Evolutionary conservation across 2,329 filamentous ascomycete genomes (phyloP).

Genomic region (Aureobasidium sp.): DNA sequence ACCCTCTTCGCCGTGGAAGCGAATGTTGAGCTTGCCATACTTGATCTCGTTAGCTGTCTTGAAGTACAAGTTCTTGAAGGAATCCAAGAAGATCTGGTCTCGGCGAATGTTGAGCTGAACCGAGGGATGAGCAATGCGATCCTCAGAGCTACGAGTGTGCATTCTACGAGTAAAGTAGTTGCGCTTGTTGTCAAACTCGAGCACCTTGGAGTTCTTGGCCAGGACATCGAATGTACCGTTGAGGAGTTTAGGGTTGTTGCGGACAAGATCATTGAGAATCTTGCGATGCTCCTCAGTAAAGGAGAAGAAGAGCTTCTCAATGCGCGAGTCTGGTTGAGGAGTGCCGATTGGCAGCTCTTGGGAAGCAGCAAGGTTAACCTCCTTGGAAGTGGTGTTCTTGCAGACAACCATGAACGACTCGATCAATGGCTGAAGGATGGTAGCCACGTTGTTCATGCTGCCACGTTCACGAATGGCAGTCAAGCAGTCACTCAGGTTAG

Average conservation of each 20-base stretch:
- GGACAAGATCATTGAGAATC: slow-evolving; percentile 94
- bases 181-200: slow-evolving; percentile 99
- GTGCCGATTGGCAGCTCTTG: slow-evolving; percentile 66
- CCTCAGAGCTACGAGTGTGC: slow-evolving; percentile 63
- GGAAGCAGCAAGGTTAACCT: slow-evolving; percentile 40
- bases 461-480: slow-evolving; percentile 82
- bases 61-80: slow-evolving; percentile 97
- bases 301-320: slow-evolving; percentile 88
- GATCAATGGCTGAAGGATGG: slow-evolving; percentile 86
- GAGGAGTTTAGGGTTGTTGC: slow-evolving; percentile 97
- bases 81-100: slow-evolving; percentile 95
- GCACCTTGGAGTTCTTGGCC: slow-evolving; percentile 96
- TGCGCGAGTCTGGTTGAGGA: slow-evolving; percentile 68
- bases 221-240: slow-evolving; percentile 92
- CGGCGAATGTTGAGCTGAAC: slow-evolving; percentile 85
- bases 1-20: slow-evolving; percentile 95
- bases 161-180: slow-evolving; percentile 97
- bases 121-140: slow-evolving; percentile 63
- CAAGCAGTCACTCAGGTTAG: slow-evolving; percentile 81
- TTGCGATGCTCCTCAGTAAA: slow-evolving; percentile 98
- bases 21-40: slow-evolving; percentile 95
- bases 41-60: slow-evolving; percentile 97
- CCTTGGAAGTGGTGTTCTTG: slow-evolving; percentile 85
- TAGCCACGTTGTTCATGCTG: slow-evolving; percentile 94
- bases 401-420: slow-evolving; percentile 98